phyloP scores from a whole-genome alignment of 768 basidiomycete species.

The Lactarius indigo region DNA sequence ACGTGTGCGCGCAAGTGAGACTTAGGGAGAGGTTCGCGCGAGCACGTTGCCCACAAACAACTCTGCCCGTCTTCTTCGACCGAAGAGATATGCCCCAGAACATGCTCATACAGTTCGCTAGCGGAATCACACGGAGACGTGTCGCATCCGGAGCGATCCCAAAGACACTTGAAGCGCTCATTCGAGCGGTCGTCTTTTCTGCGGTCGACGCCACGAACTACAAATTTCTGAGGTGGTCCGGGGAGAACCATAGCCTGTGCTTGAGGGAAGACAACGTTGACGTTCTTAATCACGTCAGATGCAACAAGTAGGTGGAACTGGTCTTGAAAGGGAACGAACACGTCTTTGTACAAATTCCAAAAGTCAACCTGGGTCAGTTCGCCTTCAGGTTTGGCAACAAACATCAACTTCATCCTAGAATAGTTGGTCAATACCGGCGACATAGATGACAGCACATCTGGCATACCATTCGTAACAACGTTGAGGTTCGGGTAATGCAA shows the following conservation, averaged over 20 bases:
- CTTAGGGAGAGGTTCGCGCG: constrained; percentile 44
- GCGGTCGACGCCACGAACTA: constrained; percentile 83
- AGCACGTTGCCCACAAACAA: constrained; percentile 75
- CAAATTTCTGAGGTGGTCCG: constrained; percentile 69
- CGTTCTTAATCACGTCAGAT: constrained; percentile 92
- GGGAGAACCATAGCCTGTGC: constrained; percentile 85
- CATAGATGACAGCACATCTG: neutral
- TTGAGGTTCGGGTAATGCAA: constrained; percentile 65
- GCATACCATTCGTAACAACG: constrained; percentile 80
- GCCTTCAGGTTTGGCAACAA: constrained; percentile 67
- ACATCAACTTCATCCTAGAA: constrained; percentile 84
- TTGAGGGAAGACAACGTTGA: constrained; percentile 77
- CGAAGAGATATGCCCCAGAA: constrained; percentile 49
- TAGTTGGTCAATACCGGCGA: neutral
- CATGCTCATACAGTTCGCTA: constrained; percentile 70
- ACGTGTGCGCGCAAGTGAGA: constrained; percentile 60
- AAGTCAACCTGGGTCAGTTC: constrained; percentile 93
- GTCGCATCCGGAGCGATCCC: constrained; percentile 62
- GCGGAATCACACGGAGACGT: constrained; percentile 46
- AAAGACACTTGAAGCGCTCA: constrained; percentile 72
- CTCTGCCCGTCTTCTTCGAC: constrained; percentile 43
- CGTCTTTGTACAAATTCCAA: constrained; percentile 90
- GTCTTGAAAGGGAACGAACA: constrained; percentile 60
- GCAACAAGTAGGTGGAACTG: constrained; percentile 68
- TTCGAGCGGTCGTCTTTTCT: constrained; percentile 53